Evolutionary conservation across 345 rosid species (phyloP), one percentile per base, ranked within the genome.

Genomic region (Syzygium aromaticum): DNA sequence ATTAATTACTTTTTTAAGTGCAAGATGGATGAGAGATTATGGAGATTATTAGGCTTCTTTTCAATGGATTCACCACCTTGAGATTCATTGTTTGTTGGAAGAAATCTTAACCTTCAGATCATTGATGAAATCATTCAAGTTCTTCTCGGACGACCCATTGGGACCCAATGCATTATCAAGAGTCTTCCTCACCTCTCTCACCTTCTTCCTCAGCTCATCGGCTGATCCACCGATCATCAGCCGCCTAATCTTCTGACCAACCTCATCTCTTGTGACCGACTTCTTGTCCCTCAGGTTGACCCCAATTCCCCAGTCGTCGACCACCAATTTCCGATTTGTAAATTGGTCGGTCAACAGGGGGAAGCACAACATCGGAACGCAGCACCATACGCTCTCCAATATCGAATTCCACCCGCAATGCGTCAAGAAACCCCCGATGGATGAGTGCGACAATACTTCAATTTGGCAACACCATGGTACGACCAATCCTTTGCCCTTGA

Each of bases 381-480:
- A 63, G 40, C 95, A 93, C 97, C 98, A 94, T 43, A 91, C 88
- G 23, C 95, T 91, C 86, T 96, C 98, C 40, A 94, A 82, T 3
- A 92, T 89, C 19, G 98, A 97, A 59, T 97, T 95, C 98, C 99
- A 95, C 15, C 98, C 98, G 80, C 99, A 95, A 38, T 97, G 99
- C 0, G 90, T 96, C 73, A 95, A 88, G 89, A 97, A 95, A 51
- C 96, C 99, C 77, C 98, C 98, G 30, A 94, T 86, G 1, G 98
- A 92, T 2, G 59, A 88, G 64, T 97, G 97, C 38, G 95, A 87
- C 86, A 95, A 25, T 43, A 94, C 96, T 15, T 86, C 87, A 84
- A 86, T 92, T 54, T 97, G 98, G 85, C 92, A 86, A 83, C 99
- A 97, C 98, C 99, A 97, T 3, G 96, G 90, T n/a, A 95, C 88